A percentile compares a stretch with the other conserved stretches of the same genome.
phyloP scores from a whole-genome alignment of 495 filamentous ascomycete genomes.

The Neurospora tetrasperma region DNA sequence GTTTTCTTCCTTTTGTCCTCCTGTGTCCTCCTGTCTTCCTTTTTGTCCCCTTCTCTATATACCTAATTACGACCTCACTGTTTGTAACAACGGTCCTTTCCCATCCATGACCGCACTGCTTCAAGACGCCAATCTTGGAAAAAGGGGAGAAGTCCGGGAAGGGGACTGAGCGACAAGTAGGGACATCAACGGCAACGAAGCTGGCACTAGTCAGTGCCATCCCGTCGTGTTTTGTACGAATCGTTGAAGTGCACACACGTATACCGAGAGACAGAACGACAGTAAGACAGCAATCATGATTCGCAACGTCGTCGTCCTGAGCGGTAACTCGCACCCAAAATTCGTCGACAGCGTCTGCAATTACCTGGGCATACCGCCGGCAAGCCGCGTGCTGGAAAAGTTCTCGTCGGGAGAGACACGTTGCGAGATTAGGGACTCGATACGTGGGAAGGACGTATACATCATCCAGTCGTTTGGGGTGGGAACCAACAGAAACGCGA shows the following conservation, averaged over 20 bases:
- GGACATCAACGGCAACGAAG: background rate
- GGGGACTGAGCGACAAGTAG: background rate
- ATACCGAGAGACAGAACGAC: background rate
- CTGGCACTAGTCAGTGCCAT: background rate
- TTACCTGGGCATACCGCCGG: constrained; percentile 72
- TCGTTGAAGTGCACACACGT: background rate
- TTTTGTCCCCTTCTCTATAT: background rate
- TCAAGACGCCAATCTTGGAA: background rate
- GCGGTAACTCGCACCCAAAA: constrained; percentile 83
- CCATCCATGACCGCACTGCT: background rate
- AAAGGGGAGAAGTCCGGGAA: background rate
- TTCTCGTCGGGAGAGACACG: constrained; percentile 92
- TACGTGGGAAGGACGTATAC: constrained; percentile 96
- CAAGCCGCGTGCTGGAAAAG: constrained; percentile 74
- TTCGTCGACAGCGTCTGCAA: constrained; percentile 78
- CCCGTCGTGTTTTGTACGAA: background rate
- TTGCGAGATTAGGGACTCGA: constrained; percentile 89
- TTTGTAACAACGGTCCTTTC: background rate
- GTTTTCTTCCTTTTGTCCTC: background rate
- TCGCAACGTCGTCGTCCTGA: constrained; percentile 89
- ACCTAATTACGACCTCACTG: background rate
- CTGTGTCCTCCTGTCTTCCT: background rate
- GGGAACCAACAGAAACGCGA: background rate
- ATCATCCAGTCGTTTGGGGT: constrained; percentile 66
- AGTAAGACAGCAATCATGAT: constrained; percentile 46